Conservation (phyloP, 495 filamentous ascomycete genomes). For the Aspergillus steynii region DNA sequence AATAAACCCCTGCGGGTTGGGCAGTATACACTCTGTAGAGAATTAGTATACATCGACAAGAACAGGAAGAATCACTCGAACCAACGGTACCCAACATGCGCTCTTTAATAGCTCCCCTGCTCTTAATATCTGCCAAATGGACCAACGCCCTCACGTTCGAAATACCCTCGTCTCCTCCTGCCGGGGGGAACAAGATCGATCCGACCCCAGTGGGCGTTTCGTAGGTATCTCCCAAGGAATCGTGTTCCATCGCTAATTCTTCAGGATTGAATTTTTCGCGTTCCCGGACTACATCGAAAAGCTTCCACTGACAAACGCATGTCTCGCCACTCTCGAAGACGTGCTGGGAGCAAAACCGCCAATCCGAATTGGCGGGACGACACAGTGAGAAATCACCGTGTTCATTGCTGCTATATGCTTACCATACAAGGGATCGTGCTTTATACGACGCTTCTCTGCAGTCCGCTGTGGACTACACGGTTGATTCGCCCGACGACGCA, state of each 20-base stretch:
- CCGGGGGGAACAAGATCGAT: too few species aligned
- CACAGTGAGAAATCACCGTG: conserved; percentile 33
- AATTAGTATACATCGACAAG: too few species aligned
- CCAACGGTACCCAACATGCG: too few species aligned
- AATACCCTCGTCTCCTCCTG: background rate
- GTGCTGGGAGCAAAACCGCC: conserved; percentile 57
- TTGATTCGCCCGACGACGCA: conserved; percentile 52
- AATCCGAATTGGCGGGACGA: conserved; percentile 61
- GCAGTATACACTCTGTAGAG: too few species aligned
- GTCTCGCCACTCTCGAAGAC: conserved; percentile 54
- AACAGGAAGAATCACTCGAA: too few species aligned
- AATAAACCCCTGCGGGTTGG: too few species aligned
- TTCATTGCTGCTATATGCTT: background rate
- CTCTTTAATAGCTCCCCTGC: background rate
- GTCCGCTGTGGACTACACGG: conserved; percentile 55
- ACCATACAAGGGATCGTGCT: conserved; percentile 46
- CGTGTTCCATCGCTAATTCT: background rate
- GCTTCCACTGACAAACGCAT: conserved; percentile 53
- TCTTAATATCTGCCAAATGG: background rate
- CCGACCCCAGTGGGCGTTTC: conserved; percentile 53
- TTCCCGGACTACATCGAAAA: conserved; percentile 60
- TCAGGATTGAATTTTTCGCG: conserved; percentile 58
- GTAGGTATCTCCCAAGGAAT: conserved; percentile 26
- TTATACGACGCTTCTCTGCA: conserved; percentile 51
- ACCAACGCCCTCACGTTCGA: background rate